Base-by-base conservation (phyloP, 1,284 basidiomycete species). In the Pseudozyma tsukubaensis region DNA sequence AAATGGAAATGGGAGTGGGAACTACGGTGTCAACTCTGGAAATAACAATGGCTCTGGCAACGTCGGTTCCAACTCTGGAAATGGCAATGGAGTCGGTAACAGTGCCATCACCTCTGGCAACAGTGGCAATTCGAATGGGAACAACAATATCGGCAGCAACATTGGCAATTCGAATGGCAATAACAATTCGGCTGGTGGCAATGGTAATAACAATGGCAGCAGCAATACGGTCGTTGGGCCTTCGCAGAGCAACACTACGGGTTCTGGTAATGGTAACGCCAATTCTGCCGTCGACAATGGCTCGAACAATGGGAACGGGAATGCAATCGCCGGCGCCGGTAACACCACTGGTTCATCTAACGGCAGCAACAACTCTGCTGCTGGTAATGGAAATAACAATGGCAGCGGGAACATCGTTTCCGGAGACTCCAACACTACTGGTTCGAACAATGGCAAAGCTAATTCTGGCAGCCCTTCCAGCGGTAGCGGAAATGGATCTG, bases 131-230 rank as follows among this genome's bases (percentile, higher is more conserved):
- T n/a, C 19, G 1, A 52, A 51, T 13, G 40, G 50, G 35, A 60
- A 60, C n/a, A 18, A 36, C 34, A 52, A 52, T 36, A 24, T 29
- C 42, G 21, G 43, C 12, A 40, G 47, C 13, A 5, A 21, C 18
- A n/a, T 36, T 14, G 36, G 50, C 12, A n/a, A 21, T 8, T 35
- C 34, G 4, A 51, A 36, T 36, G 51, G n/a, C n/a, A n/a, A n/a
- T n/a, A n/a, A n/a, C n/a, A n/a, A n/a, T n/a, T n/a, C n/a, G n/a
- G n/a, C n/a, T n/a, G n/a, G n/a, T n/a, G 34, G 44, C 19, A 58
- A 59, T 39, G 61, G 54, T 11, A 59, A 57, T 39, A 56, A 53
- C 16, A 58, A 57, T 32, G 52, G 47, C 12, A 55, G 40, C 29
- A 42, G 39, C 24, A 66, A 59, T 36, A 11, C 48, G 2, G 45